phyloP scores from a whole-genome alignment of 192 early-diverging fungal species.

The Entophlyctis luteolus region DNA sequence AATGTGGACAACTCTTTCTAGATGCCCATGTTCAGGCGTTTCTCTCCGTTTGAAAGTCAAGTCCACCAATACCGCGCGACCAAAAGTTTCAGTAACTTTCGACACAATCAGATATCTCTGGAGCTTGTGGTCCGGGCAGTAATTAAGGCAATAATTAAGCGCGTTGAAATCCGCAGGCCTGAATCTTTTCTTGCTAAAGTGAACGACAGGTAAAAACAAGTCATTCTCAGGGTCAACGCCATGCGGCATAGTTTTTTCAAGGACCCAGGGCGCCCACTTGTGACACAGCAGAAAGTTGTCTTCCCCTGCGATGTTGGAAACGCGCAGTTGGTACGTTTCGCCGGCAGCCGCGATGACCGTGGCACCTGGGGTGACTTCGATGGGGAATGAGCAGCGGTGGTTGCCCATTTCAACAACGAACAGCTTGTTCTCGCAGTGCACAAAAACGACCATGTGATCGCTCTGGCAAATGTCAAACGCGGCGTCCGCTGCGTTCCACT shows the following conservation, averaged over 20 bases:
- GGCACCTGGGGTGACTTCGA: neutral
- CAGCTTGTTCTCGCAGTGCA: neutral
- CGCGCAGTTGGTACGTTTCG: neutral
- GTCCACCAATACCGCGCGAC: conserved; percentile 3
- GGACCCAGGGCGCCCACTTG: no score
- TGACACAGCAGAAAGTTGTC: no score
- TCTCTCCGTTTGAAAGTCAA: neutral
- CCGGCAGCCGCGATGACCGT: neutral
- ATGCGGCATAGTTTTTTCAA: no score
- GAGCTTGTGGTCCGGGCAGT: neutral
- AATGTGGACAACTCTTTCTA: conserved; percentile 4
- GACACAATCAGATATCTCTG: neutral
- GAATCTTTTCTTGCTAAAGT: no score
- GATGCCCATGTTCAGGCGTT: neutral
- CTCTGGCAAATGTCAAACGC: neutral
- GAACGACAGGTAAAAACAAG: no score
- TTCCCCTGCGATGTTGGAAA: no score
- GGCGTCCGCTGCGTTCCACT: neutral
- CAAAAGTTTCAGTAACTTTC: conserved; percentile 1
- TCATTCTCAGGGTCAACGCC: no score
- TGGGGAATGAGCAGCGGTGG: neutral
- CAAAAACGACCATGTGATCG: neutral
- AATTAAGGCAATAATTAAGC: neutral
- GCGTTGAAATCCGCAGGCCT: conserved; percentile 1
- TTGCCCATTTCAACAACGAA: neutral